Evolutionary conservation across 139 green algal species (phyloP), one percentile per base, ranked within the genome.

Genomic region (Coelastrella sp.): DNA sequence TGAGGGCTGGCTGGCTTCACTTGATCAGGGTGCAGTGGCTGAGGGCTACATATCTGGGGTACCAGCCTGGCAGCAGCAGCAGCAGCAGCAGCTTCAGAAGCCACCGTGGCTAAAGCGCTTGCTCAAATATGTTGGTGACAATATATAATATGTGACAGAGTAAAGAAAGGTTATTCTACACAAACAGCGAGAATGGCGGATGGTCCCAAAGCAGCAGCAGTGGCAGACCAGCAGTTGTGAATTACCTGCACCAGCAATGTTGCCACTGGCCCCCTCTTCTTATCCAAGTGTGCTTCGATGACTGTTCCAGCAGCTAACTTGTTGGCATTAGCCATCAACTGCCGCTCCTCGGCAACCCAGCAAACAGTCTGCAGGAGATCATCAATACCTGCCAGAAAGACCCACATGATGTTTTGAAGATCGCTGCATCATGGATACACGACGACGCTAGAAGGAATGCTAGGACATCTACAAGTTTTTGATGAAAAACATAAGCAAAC

Each of bases 251-350:
- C 95, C 53, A 99, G 91, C 86, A 99, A 59, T 11, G 94, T 98
- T 53, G 96, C 94, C 17, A 98, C 89, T 5, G 97, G 78, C 21
- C 97, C 97, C 2, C 88, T 51, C 79, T 93, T 91, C 64, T 89
- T 91, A 89, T 99, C 96, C 83, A 99, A 85, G 83, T 95, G 85
- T 1, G 96, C 96, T 89, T 99, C 97, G 35, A 99, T 94, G 53
- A 99, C 94, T 0, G 96, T 99, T 57, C 97, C 97, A 34, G 83
- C 59, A 3, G 97, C 96, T 11, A 86, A 8, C 0, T 71, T 81
- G 27, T 94, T 88, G 11, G 94, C 92, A 88, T 98, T 97, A 57
- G 93, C 91, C 81, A 91, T 71, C 73, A 98, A 91, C 79, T 97
- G 87, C 88, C 93, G 87, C 63, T 97, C 90, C 92, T 99, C 97